Conservation (phyloP, 2,329 filamentous ascomycete species). For the Paramyrothecium roridum region DNA sequence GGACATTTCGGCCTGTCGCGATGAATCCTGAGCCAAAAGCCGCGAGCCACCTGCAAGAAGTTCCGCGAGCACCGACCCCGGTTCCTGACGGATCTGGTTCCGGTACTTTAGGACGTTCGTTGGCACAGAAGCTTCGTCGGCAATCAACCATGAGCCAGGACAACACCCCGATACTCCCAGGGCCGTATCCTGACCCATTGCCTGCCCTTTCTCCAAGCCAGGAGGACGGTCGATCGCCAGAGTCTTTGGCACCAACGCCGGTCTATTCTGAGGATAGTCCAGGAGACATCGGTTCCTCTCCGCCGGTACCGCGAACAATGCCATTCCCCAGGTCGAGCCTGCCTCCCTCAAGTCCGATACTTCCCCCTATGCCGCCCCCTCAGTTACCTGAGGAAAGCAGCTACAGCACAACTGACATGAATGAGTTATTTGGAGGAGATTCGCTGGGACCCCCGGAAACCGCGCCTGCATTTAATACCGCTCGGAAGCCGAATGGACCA, state of each 20-base stretch:
- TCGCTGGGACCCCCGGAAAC: slow-evolving; percentile 36
- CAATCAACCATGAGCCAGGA: slow-evolving; percentile 58
- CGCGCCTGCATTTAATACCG: slow-evolving; percentile 13
- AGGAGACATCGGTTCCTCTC: slow-evolving; percentile 83
- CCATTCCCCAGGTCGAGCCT: slow-evolving; percentile 57
- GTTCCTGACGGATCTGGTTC: slow-evolving; percentile 51
- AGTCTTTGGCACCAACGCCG: slow-evolving; percentile 50
- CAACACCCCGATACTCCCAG: slow-evolving; percentile 42
- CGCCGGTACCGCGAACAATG: slow-evolving; percentile 68
- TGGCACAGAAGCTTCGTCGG: slow-evolving; percentile 45
- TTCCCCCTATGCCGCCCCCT: slow-evolving; percentile 60
- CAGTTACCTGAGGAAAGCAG: slow-evolving; percentile 70
- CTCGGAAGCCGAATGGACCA: slow-evolving; percentile 22
- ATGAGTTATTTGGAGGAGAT: slow-evolving; percentile 67
- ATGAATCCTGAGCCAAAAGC: slow-evolving; percentile 40
- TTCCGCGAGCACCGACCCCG: slow-evolving; percentile 75
- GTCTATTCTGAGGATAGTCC: slow-evolving; percentile 64
- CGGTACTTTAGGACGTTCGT: slow-evolving; percentile 23
- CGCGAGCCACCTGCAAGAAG: slow-evolving; percentile 61
- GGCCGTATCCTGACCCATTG: slow-evolving; percentile 33
- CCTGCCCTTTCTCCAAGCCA: slow-evolving; percentile 39
- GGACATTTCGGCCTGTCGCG: slow-evolving; percentile 74
- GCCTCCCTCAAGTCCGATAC: slow-evolving; percentile 74
- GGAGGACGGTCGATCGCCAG: slow-evolving; percentile 52
- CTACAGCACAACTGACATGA: slow-evolving; percentile 76